Base-by-base conservation (phyloP, 139 green algal genomes). In the Dunaliella sp. region DNA sequence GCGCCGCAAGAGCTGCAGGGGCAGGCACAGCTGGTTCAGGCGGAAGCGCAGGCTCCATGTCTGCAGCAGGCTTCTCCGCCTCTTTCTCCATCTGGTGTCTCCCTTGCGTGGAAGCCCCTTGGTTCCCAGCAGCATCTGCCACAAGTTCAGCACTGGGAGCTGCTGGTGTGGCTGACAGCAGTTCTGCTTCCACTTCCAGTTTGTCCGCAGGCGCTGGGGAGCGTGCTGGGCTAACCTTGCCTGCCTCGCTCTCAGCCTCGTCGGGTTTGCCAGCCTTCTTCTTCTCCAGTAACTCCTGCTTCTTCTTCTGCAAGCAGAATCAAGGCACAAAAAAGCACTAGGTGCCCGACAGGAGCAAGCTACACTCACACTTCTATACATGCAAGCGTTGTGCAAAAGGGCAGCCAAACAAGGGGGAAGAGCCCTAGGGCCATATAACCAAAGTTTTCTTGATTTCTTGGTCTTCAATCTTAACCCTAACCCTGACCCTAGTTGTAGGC, bases 181-280 rank as follows among this genome's bases (percentile, higher is more conserved):
- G 12, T 35, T 12, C n/a, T 80, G 74, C n/a, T 22, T 7, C n/a
- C 31, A 3, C 74, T 80, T 7, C 74, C 7, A 21, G 74, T 80
- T 7, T 22, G 12, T 7, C 74, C 31, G 74, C 7, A 33, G 74
- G 31, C 74, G 7, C 74, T 80, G 74, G 12, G 12, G 74, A 12
- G 21, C 7, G n/a, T 22, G 74, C 74, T 80, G 74, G n/a, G 74
- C 74, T 37, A 21, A 22, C 31, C n/a, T 35, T 80, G 74, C 74
- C 74, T 37, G 3, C 24, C 3, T 80, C 74, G 74, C 74, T 35
- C n/a, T 35, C 74, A 80, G n/a, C 3, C n/a, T 80, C 74, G 3
- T 78, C 37, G 83, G 84, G 78, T 22, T 34, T 80, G 74, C 74
- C 30, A 76, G 59, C 59, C 48, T 65, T 65, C 48, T 65, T 65